Base-by-base conservation (phyloP, 2,329 filamentous ascomycete species). In the Fusarium pininemorale region DNA sequence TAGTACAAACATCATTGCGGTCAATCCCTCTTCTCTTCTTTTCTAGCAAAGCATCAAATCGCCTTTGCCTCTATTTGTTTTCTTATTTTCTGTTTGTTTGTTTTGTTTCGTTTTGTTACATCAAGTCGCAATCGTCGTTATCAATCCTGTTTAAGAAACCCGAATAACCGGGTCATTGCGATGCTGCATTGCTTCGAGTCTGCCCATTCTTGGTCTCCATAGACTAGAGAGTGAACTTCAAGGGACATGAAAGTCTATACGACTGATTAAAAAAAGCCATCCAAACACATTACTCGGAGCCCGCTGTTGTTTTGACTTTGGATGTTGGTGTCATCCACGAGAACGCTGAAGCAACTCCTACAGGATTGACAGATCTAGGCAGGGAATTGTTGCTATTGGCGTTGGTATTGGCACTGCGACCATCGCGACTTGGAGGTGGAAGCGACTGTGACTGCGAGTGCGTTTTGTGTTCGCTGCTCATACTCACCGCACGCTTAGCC, bases 311-410 rank as follows among this genome's bases (percentile, higher is more conserved):
- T 74, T 81, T 83, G 39, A 79, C 54, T 51, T 86, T 82, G 57
- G 79, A 80, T 24, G 82, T 74, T 45, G 87, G 83, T 54, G 93
- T 96, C 86, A 98, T 92, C 95, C 95, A 98, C 18, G 93, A 92
- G 84, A 98, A 98, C 6, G 96, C 96, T 66, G 94, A 96, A 20
- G 93, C 96, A n/a, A 94, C 94, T 14, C 96, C 96, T 24, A 98
- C 90, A 0, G 96, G 96, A 79, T 98, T 98, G 38, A 90, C 87
- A 12, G 90, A 87, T 64, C 90, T 88, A 22, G 89, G 84, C n/a
- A 85, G 79, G 24, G 83, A 78, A 47, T 84, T 81, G 50, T 81
- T 80, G 62, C 82, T 78, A 39, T 84, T 81, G 41, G 81, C 79
- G 61, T 84, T 80, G 42, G 81, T 78, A 60, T 82, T 84, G 41